Base-by-base conservation (phyloP, 2,329 filamentous ascomycete species). In the Monilinia aucupariae region DNA sequence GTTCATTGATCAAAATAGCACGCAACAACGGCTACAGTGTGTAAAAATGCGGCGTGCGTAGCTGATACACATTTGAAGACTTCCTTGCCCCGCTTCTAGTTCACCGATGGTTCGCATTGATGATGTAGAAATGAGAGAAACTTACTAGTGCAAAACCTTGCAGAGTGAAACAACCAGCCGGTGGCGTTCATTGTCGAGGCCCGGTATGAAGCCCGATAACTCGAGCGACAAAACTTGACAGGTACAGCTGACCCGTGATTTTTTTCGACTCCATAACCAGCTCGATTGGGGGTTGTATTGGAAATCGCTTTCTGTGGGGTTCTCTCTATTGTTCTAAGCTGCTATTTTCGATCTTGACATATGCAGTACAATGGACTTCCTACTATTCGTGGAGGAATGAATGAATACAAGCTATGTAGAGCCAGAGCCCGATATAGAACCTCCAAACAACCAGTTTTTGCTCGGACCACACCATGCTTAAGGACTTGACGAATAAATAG, bases 11-110 rank as follows among this genome's bases (percentile, higher is more conserved):
- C n/a, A 37, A 10, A 15, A 58, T n/a, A 34, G 22, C 17, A 13
- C 25, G 5, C 0, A 1, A 37, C 25, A 58, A 10, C 15, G 22
- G 30, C n/a, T 58, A 43, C 30, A 7, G 54, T 47, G 54, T 41
- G 12, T 56, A 20, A 27, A 37, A 58, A 47, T 13, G 22, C 43
- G 15, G 30, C 27, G 20, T 56, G 54, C 27, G 15, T 25, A 47
- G 27, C 47, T 27, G n/a, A 58, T 47, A 15, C 30, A 47, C 34
- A 58, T 58, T 56, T 58, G 41, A 47, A 47, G 25, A 43, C 20
- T 12, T 55, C 20, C 12, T 43, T 34, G 54, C n/a, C 41, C 54
- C 54, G 41, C 41, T 56, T 47, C 54, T 22, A 34, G 15, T 56
- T 34, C 27, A 34, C 34, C 47, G 41, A 41, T 34, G 13, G 17